Evolutionary conservation across 345 rosid species (phyloP).

Genomic region (Anacardium occidentale): DNA sequence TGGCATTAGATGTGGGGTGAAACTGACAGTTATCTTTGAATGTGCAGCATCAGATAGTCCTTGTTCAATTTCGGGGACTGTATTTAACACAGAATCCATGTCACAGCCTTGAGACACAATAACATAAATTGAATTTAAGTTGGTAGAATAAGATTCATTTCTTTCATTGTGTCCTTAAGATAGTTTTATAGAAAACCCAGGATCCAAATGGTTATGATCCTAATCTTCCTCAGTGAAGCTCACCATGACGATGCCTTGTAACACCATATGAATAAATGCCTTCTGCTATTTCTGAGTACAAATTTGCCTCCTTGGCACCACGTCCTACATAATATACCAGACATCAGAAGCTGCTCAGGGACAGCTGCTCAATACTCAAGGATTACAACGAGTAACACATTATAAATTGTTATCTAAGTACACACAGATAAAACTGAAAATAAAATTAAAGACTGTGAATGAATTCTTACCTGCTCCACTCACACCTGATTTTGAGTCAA

Average conservation of each 20-base stretch:
- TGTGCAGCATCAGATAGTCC: slow-evolving; percentile 73
- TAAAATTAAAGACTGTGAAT: neutral
- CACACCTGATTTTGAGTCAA: slow-evolving; percentile 93
- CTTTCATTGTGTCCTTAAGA: neutral
- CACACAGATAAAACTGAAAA: neutral
- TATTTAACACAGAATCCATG: slow-evolving; percentile 27
- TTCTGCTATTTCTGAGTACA: slow-evolving; percentile 82
- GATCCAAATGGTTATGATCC: neutral
- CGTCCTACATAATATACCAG: slow-evolving; percentile 59
- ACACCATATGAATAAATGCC: slow-evolving; percentile 94
- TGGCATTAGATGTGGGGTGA: slow-evolving; percentile 98
- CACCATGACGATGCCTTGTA: slow-evolving; percentile 92
- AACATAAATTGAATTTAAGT: neutral
- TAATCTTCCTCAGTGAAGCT: slow-evolving; percentile 18
- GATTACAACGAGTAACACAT: slow-evolving; percentile 11
- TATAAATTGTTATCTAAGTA: neutral
- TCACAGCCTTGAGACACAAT: slow-evolving; percentile 4
- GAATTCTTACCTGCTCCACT: slow-evolving; percentile 89
- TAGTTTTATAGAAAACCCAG: neutral
- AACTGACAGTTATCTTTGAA: slow-evolving; percentile 81
- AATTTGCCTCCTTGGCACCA: slow-evolving; percentile 84
- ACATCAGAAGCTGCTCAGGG: slow-evolving; percentile 15
- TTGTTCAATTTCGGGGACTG: slow-evolving; percentile 98
- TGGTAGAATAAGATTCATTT: neutral
- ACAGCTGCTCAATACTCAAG: neutral